Base-by-base conservation (phyloP, 345 rosid genomes). In the Triadica sebifera region DNA sequence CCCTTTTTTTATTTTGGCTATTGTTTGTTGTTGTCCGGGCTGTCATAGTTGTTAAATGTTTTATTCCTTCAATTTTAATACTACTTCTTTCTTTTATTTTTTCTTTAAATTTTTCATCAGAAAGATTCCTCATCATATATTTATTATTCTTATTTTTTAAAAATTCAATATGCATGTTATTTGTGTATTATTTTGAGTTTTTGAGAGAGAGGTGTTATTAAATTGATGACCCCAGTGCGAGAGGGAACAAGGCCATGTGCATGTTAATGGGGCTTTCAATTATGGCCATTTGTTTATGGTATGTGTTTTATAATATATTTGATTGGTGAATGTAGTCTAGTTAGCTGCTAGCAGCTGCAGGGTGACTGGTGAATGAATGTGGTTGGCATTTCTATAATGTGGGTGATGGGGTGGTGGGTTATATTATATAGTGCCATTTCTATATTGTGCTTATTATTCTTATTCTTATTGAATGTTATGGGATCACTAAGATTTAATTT, bases 181-280 rank as follows among this genome's bases (percentile, higher is more conserved):
- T 39, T 45, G 0, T 0, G n/a, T 37, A 15, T 43, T 73, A 63
- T 37, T 61, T 12, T 51, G 46, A 58, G 8, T 20, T 1, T 1
- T 22, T 34, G 51, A 55, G 12, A 4, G 25, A 62, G 19, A 45
- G 67, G 65, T 50, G 59, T 49, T 70, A 63, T 45, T 37, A 52
- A 80, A 72, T 73, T 38, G 12, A 65, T 10, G 78, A 34, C 51
- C 73, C 72, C 52, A 29, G 78, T 38, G 64, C 66, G 67, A 43
- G 69, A 37, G 93, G 89, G 90, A 87, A 81, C 93, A 87, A 22
- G 78, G 65, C 83, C 93, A 89, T 87, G 90, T 89, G 91, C 83
- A 74, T 77, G 80, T 72, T 71, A 80, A 81, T 85, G 88, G 89
- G 79, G 65, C 61, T 69, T 66, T 79, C 81, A 78, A 75, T 80